phyloP scores from a whole-genome alignment of 192 early-diverging fungal species.

The Rhizophagus prolifer region DNA sequence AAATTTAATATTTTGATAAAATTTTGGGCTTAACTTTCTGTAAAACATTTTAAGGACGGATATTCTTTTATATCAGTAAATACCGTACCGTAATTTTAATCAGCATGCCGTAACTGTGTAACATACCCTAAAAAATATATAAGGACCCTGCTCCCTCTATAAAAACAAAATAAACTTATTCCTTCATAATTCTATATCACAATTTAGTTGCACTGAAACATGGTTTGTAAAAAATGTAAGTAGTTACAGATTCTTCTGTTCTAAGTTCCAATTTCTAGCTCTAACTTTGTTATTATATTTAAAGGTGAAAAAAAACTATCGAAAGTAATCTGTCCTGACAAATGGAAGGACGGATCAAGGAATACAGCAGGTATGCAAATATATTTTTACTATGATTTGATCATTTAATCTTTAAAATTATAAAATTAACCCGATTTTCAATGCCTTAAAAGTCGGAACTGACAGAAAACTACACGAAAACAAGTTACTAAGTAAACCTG shows the following conservation, averaged over 20 bases:
- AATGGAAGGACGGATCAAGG: slow-evolving; percentile 65
- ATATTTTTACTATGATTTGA: background rate
- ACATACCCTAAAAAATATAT: no score
- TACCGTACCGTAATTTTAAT: no score
- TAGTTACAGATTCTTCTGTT: background rate
- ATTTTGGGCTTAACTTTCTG: background rate
- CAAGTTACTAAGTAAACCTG: slow-evolving; percentile 55
- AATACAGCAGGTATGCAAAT: slow-evolving; percentile 44
- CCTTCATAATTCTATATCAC: no score
- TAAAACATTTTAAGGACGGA: background rate
- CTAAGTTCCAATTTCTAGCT: background rate
- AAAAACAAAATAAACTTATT: no score
- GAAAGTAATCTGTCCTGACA: slow-evolving; percentile 60
- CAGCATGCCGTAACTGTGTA: background rate
- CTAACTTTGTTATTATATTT: slow-evolving; percentile 2
- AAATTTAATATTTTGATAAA: background rate
- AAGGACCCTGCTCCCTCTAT: no score
- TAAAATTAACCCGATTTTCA: background rate
- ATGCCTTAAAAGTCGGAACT: slow-evolving; percentile 25
- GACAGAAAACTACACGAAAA: slow-evolving; percentile 61
- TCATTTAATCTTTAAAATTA: background rate
- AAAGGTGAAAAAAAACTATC: slow-evolving; percentile 60
- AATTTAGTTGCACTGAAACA: slow-evolving; percentile 16
- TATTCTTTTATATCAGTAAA: no score
- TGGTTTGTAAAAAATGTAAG: slow-evolving; percentile 58